Base-by-base conservation (phyloP, 352 stramenopile genomes). In the Pythium monospermum region DNA sequence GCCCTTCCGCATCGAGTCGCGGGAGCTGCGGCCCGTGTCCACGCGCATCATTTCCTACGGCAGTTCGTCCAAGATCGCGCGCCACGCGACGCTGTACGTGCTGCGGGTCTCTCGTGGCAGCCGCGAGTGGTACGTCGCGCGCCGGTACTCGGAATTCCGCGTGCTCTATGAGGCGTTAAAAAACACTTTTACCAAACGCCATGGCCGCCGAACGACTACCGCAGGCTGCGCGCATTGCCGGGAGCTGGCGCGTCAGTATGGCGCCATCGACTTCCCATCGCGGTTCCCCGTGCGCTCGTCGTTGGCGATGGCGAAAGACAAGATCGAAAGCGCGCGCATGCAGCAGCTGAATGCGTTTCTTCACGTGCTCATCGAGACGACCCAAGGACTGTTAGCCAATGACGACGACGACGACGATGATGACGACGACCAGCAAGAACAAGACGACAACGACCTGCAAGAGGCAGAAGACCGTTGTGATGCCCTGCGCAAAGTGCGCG, bases 91-190 rank as follows among this genome's bases (percentile, higher is more conserved):
- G 54, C 68, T 90, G 25, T 90, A 87, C 49, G 78, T 90, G 25
- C 72, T 90, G 30, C 78, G 73, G 26, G 78, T 86, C 43, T 54
- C 68, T 25, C 76, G 64, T 37, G 73, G 69, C 43, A 71, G 74
- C 13, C 49, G 59, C 35, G 62, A 83, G 58, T 90, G 78, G 78
- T 90, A 76, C 49, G 76, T 90, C 28, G 78, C 78, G 57, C 74
- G 79, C 32, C 78, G 78, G 36, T 90, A 84, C 61, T 87, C 76
- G 19, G 78, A 87, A 59, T 90, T 90, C 53, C 78, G 78, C 26
- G 63, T 61, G 32, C 61, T 89, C 32, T 61, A 87, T 49, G 60
- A 62, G 15, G 53, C 57, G 31, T 61, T 90, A 18, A 59, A 58
- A 26, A 47, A 35, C 2, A 55, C 67, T 26, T 75, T 83, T 22